Base-by-base conservation (phyloP, 345 rosid genomes). In the Gossypium ekmanianum region DNA sequence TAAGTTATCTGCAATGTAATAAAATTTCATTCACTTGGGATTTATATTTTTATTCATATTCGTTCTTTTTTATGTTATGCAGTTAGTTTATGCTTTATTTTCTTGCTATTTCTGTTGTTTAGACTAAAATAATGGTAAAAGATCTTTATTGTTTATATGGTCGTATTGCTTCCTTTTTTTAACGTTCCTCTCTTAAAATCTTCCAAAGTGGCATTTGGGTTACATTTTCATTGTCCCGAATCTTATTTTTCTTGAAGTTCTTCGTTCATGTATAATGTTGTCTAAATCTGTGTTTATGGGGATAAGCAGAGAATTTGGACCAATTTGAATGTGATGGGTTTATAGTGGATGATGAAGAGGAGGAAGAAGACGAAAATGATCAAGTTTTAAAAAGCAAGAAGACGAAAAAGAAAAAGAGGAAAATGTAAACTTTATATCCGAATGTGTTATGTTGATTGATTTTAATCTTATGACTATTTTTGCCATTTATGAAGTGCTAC, bases 331-430 rank as follows among this genome's bases (percentile, higher is more conserved):
- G 26, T 24, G 26, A 24, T 24, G 2, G 26, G 26, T 24, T 24
- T 24, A 24, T 24, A 24, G 26, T 24, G 26, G 26, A 24, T 79
- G 98, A 92, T 81, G 87, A 81, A 47, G 89, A 87, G 52, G 91
- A 84, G 43, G 97, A 86, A n/a, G 97, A 87, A 52, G 88, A 69
- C 0, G 87, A 76, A 7, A 88, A 87, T 44, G 90, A 89, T 14
- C 89, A 87, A 62, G 89, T 82, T n/a, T 81, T 77, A 81, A 82
- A 81, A 29, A 86, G 85, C 63, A 87, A 84, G 80, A 89, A 84
- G 86, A 92, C 83, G 81, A 92, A 90, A 84, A 85, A 75, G 79
- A 87, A 90, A 81, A 87, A 84, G 82, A 24, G 67, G 86, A 90
- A 77, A 86, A 86, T 88, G 88, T 65, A 61, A 51, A 16, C 59